phyloP scores from a whole-genome alignment of 352 stramenopile species.

The Pythium phragmiticola region DNA sequence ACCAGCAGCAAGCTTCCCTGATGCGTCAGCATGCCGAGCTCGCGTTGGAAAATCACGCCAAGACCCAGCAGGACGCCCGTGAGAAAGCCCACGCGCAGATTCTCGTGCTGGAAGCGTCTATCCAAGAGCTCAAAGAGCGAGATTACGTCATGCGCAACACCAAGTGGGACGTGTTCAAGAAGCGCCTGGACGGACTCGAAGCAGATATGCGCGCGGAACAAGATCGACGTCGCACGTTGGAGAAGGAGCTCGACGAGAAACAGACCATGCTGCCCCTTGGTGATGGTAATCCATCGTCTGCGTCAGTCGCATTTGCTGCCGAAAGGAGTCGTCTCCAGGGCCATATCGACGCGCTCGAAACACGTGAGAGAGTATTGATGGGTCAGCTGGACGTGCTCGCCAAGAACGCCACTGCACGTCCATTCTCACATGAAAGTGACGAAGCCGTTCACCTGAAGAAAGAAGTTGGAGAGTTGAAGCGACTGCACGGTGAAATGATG shows the following conservation, averaged over 20 bases:
- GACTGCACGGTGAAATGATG: constrained; percentile 41
- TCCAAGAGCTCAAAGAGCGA: constrained; percentile 53
- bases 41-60: constrained; percentile 43
- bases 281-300: constrained; percentile 6
- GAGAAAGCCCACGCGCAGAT: constrained; percentile 40
- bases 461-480: constrained; percentile 22
- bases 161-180: constrained; percentile 72
- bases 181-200: constrained; percentile 64
- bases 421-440: constrained; percentile 26
- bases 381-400: constrained; percentile 44
- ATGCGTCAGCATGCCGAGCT: constrained; percentile 62
- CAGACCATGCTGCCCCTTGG: constrained; percentile 34
- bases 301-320: constrained; percentile 21
- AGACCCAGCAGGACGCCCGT: constrained; percentile 32
- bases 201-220: constrained; percentile 58
- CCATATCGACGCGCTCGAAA: constrained; percentile 65
- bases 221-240: constrained; percentile 47
- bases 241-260: constrained; percentile 64
- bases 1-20: constrained; percentile 54
- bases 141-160: constrained; percentile 60
- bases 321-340: constrained; percentile 48
- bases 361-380: constrained; percentile 62
- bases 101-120: constrained; percentile 42
- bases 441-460: constrained; percentile 20
- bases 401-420: constrained; percentile 29